Conservation (phyloP, 768 basidiomycete species). For the Mycena vulgaris region DNA sequence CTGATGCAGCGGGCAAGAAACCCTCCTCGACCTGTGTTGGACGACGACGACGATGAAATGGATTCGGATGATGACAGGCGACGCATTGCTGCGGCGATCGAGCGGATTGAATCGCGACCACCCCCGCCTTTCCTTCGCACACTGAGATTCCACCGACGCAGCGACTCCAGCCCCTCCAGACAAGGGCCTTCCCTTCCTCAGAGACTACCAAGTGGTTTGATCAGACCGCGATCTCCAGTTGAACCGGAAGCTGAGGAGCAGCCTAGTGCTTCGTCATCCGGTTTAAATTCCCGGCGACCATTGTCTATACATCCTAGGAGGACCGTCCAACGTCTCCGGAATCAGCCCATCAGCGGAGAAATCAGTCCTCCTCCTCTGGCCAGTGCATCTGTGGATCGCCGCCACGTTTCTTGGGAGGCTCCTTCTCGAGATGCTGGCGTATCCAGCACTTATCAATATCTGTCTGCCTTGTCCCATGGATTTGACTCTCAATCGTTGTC, state of each 20-base stretch:
- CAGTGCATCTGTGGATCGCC: constrained; percentile 35
- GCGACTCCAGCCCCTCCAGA: constrained; percentile 1
- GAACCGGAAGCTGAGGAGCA: constrained; percentile 22
- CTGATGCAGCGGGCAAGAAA: neutral
- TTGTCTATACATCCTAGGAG: constrained; percentile 17
- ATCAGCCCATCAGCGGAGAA: constrained; percentile 26
- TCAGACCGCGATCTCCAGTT: constrained; percentile 2
- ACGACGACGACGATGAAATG: constrained; percentile 12
- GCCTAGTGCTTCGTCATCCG: constrained; percentile 21
- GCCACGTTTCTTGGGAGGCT: constrained; percentile 37
- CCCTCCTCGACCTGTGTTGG: neutral
- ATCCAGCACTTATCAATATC: constrained; percentile 33
- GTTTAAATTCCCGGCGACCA: constrained; percentile 23
- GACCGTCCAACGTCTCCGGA: constrained; percentile 26
- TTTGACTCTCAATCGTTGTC: constrained; percentile 33
- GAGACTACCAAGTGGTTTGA: neutral
- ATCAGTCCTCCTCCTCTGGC: constrained; percentile 30
- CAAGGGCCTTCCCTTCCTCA: constrained; percentile 5
- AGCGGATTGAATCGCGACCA: neutral
- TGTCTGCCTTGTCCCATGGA: constrained; percentile 33
- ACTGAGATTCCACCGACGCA: neutral
- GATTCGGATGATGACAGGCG: constrained; percentile 24
- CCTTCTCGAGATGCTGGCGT: constrained; percentile 30
- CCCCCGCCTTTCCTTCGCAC: neutral
- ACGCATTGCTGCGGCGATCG: constrained; percentile 9